Percentiles rank a stretch among this genome's conserved stretches.
These are phyloP conservation scores for Ophiostoma pallidulum DNA, from an alignment of 2,329 filamentous ascomycete species.

Conservation along the genomic window DNA sequence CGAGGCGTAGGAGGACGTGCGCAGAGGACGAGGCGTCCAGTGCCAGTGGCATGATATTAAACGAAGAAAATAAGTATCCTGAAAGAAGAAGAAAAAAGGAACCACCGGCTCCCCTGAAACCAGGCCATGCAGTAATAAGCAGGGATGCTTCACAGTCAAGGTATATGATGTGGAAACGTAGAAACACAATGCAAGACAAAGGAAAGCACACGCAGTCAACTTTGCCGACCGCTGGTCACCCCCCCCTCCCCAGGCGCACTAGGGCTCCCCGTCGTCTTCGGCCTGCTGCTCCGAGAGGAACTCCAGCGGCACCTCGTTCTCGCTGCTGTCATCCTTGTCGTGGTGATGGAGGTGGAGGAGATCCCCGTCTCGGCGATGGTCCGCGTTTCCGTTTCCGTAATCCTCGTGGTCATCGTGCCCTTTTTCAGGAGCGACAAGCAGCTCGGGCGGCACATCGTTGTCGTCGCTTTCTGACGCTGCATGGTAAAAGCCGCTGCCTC, in stretches of 20 bases:
- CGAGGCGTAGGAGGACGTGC: too few relatives aligned
- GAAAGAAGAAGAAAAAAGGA: too few relatives aligned
- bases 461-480: conserved; percentile 25
- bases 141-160: too few relatives aligned
- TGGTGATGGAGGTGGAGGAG: too few relatives aligned
- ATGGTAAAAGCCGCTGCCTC: not conserved
- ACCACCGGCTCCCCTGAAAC: too few relatives aligned
- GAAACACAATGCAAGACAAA: not conserved
- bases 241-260: not conserved
- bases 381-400: conserved; percentile 22
- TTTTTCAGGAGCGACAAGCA: conserved; percentile 26
- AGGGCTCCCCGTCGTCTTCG: conserved; percentile 15
- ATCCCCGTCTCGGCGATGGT: not conserved
- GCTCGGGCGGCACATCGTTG: conserved; percentile 34
- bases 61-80: too few relatives aligned
- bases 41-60: too few relatives aligned
- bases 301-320: conserved; percentile 42
- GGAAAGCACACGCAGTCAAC: not conserved
- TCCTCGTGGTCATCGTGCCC: conserved; percentile 25
- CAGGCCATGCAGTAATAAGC: too few relatives aligned
- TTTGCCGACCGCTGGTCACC: too few relatives aligned
- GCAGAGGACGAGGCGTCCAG: too few relatives aligned
- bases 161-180: too few relatives aligned
- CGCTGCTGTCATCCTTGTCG: conserved; percentile 27
- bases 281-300: conserved; percentile 38